Percentiles rank a stretch among this genome's conserved stretches.
Conservation (phyloP, 1,284 basidiomycete species). For the Somion occarium region DNA sequence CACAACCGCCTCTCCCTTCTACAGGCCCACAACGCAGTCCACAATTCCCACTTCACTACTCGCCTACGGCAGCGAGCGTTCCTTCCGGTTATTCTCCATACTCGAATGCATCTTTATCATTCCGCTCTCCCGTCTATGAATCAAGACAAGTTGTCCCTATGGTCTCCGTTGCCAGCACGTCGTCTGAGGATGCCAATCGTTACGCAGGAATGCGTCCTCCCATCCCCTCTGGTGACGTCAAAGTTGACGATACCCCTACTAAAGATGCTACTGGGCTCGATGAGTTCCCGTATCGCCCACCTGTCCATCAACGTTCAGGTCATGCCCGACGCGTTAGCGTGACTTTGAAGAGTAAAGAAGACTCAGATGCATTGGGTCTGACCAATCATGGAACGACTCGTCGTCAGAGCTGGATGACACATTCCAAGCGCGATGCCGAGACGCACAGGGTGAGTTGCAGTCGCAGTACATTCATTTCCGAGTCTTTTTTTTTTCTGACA, state of each 20-base stretch:
- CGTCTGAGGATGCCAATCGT: neutral
- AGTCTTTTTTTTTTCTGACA: constrained; percentile 7
- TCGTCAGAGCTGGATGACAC: constrained; percentile 15
- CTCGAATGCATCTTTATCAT: constrained; percentile 12
- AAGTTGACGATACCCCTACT: neutral
- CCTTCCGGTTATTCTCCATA: constrained; percentile 14
- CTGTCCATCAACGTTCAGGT: constrained; percentile 19
- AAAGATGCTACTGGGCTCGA: constrained; percentile 5
- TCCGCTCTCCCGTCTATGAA: constrained; percentile 15
- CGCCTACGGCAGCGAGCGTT: constrained; percentile 9
- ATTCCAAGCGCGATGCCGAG: constrained; percentile 14
- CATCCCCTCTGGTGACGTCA: neutral
- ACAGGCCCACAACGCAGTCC: constrained; percentile 11
- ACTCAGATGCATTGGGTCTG: constrained; percentile 21
- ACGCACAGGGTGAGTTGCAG: constrained; percentile 10
- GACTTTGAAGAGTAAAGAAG: constrained; percentile 23
- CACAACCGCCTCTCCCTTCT: constrained; percentile 7
- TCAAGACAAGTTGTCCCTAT: constrained; percentile 6
- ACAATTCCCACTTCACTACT: constrained; percentile 10
- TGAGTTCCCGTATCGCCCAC: constrained; percentile 24
- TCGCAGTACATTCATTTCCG: neutral
- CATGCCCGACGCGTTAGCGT: constrained; percentile 27
- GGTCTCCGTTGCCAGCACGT: neutral
- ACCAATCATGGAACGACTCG: constrained; percentile 3
- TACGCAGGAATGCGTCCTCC: constrained; percentile 7